phyloP scores from a whole-genome alignment of 78 protist genomes.

The Blattamonas nauphoetae region DNA sequence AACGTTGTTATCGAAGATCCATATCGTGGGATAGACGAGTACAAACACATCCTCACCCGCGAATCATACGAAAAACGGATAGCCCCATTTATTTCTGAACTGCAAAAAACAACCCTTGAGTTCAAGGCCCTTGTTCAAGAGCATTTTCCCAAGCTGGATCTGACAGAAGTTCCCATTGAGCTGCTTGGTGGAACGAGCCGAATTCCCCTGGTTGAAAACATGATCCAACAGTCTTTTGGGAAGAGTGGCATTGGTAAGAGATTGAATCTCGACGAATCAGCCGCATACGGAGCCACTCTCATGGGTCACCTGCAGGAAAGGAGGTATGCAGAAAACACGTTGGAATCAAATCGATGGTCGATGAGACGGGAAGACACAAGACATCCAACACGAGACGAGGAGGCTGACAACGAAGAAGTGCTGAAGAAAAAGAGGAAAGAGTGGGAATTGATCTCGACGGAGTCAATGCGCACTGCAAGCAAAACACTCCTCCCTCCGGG shows the following conservation, averaged over 20 bases:
- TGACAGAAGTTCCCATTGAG: background rate
- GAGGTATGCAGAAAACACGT: background rate
- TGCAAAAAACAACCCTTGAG: background rate
- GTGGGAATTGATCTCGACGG: background rate
- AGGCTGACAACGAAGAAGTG: background rate
- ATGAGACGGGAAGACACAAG: no score
- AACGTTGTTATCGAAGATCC: background rate
- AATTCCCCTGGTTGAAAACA: background rate
- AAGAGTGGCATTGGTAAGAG: background rate
- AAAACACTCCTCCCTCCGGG: background rate
- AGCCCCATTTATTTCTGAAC: no score
- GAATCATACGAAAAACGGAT: no score
- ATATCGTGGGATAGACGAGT: background rate
- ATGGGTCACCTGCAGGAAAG: background rate
- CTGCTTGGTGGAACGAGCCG: background rate
- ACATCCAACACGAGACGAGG: background rate
- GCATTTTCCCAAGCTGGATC: background rate
- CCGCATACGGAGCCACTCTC: background rate
- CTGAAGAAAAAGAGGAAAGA: background rate
- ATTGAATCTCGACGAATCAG: background rate
- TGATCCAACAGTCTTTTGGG: background rate
- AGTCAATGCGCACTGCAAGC: background rate
- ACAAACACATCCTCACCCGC: background rate
- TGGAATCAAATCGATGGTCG: background rate
- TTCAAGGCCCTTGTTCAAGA: background rate